Evolutionary conservation across 1,284 basidiomycete species (phyloP).

Genomic region (Mycena sp.): DNA sequence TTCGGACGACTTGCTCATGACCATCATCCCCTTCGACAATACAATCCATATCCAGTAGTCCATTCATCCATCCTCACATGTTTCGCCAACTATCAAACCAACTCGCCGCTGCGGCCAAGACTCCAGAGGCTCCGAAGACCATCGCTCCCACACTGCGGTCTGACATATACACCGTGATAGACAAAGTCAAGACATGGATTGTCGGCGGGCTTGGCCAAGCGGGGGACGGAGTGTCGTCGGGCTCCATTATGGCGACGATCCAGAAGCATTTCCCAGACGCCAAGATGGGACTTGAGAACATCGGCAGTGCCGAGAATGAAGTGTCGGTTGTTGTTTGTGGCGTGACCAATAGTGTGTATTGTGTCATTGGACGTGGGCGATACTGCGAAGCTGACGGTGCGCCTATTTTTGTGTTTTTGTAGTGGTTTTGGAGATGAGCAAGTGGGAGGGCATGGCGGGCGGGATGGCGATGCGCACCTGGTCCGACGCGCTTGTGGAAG

Average conservation of each 20-base stretch:
- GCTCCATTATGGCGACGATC: constrained; percentile 43
- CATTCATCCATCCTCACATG: constrained; percentile 40
- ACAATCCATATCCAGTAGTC: constrained; percentile 7
- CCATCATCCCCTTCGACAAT: constrained; percentile 19
- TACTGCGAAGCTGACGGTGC: constrained; percentile 14
- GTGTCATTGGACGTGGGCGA: not conserved
- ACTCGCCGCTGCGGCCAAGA: constrained; percentile 42
- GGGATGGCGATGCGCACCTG: constrained; percentile 64
- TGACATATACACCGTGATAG: constrained; percentile 57
- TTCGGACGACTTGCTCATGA: constrained; percentile 3
- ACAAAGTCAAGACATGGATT: constrained; percentile 54
- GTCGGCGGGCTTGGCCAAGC: constrained; percentile 46
- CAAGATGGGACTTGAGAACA: constrained; percentile 52
- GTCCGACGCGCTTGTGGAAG: constrained; percentile 54
- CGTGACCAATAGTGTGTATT: constrained; percentile 50
- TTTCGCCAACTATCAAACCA: constrained; percentile 55
- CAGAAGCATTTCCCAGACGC: constrained; percentile 58
- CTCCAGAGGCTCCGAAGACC: constrained; percentile 48
- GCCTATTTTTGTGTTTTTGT: constrained; percentile 1
- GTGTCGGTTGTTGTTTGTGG: constrained; percentile 57
- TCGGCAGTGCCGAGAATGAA: constrained; percentile 54
- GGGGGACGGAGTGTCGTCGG: constrained; percentile 59
- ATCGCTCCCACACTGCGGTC: constrained; percentile 56
- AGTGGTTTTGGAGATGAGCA: constrained; percentile 59
- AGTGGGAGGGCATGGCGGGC: constrained; percentile 56